phyloP scores from a whole-genome alignment of 805 yeast genomes.

The Teunomyces tritomae region DNA sequence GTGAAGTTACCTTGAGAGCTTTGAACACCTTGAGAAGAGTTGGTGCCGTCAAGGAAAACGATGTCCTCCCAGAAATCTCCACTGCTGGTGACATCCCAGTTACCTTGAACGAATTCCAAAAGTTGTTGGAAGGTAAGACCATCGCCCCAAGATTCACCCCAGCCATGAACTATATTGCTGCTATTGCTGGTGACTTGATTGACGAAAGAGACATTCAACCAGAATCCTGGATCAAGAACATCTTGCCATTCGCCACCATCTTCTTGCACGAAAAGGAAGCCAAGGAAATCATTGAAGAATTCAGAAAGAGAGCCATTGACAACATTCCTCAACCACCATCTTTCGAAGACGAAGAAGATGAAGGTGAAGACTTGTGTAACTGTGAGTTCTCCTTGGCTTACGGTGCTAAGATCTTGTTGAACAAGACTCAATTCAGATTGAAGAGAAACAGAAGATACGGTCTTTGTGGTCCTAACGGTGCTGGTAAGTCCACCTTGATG shows the following conservation, averaged over 20 bases:
- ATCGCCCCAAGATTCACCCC: conserved; percentile 74
- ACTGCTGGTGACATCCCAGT: conserved; percentile 96
- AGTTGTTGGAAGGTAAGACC: conserved; percentile 65
- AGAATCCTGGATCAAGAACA: conserved; percentile 82
- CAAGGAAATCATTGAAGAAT: conserved; percentile 85
- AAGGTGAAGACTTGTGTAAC: conserved; percentile 99
- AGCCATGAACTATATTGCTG: conserved; percentile 82
- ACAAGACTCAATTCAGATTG: conserved; percentile 98
- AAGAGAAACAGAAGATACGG: conserved; percentile 99
- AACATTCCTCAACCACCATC: conserved; percentile 96
- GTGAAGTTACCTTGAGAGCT: conserved; percentile 97
- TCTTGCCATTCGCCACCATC: conserved; percentile 93
- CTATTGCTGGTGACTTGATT: conserved; percentile 97
- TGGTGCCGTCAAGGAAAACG: conserved; percentile 92
- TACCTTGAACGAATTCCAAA: conserved; percentile 77
- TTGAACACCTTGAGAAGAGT: conserved; percentile 97
- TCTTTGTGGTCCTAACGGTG: conserved; percentile 69
- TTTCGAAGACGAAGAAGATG: conserved; percentile 96
- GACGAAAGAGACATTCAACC: conserved; percentile 95
- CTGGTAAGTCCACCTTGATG: conserved; percentile 67
- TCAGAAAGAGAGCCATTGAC: conserved; percentile 94
- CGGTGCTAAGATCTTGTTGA: conserved; percentile 99
- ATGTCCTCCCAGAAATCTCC: conserved; percentile 92
- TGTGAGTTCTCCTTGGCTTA: conserved; percentile 99
- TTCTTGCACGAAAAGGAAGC: conserved; percentile 93